These are phyloP conservation scores for Mortierella sp. DNA, from an alignment of 371 early-diverging fungal genomes.

Conservation along the genomic window DNA sequence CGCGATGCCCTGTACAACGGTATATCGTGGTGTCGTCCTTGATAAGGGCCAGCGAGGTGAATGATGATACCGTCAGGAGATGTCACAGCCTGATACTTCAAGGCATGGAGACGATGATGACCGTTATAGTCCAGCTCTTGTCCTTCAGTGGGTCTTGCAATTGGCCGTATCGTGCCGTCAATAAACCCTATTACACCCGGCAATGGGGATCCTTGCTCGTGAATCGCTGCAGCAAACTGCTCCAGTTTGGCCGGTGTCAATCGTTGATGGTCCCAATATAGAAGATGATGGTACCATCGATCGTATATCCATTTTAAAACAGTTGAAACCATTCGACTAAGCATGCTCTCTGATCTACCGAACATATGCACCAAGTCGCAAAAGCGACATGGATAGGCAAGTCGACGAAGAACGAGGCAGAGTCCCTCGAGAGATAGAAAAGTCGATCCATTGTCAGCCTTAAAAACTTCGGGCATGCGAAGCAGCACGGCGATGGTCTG, in stretches of 20 bases:
- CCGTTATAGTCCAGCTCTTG: conserved; percentile 9
- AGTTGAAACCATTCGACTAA: background rate
- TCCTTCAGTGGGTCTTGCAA: background rate
- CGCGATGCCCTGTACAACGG: conserved; percentile 8
- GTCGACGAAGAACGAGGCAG: conserved; percentile 10
- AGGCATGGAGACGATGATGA: conserved; percentile 10
- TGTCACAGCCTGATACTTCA: conserved; percentile 14
- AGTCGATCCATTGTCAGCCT: conserved; percentile 4
- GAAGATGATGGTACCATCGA: conserved; percentile 4
- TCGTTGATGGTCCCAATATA: conserved; percentile 8
- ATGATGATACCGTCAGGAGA: conserved; percentile 12
- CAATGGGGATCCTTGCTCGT: background rate
- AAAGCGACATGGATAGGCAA: conserved; percentile 6
- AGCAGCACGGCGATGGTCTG: background rate
- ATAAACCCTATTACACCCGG: conserved; percentile 5
- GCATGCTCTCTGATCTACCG: conserved; percentile 1
- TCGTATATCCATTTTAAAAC: background rate
- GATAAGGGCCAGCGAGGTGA: conserved; percentile 9
- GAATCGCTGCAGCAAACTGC: conserved; percentile 1
- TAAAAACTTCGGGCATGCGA: conserved; percentile 1
- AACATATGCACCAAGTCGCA: conserved; percentile 3
- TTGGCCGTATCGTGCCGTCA: conserved; percentile 11
- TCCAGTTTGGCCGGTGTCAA: conserved; percentile 2
- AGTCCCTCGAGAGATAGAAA: background rate
- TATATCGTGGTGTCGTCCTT: conserved; percentile 6